phyloP scores from a whole-genome alignment of 108 stramenopile genomes.

The Fragilariopsis cylindrus region DNA sequence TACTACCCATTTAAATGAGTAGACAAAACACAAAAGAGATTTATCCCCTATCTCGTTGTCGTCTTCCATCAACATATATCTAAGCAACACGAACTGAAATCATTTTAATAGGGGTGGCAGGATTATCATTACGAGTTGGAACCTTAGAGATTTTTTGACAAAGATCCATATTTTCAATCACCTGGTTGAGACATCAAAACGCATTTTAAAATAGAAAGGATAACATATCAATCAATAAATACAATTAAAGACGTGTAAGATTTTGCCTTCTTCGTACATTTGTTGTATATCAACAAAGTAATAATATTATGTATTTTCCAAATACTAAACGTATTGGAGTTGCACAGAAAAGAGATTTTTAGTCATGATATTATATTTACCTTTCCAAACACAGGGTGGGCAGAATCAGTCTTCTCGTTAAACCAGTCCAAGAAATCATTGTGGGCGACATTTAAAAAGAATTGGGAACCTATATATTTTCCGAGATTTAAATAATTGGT shows the following conservation, averaged over 20 bases:
- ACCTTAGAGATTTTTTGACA: conserved; percentile 54
- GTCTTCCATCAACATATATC: not conserved
- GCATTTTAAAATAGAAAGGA: no score
- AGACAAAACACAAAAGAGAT: no score
- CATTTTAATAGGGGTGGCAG: conserved; percentile 60
- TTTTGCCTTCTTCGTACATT: not conserved
- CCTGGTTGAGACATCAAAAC: conserved; percentile 5
- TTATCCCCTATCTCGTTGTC: no score
- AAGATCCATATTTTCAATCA: conserved; percentile 48
- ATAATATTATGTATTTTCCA: no score
- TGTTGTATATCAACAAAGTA: no score
- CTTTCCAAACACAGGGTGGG: conserved; percentile 80
- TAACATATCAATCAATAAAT: no score
- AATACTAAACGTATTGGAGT: no score
- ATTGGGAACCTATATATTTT: conserved; percentile 36
- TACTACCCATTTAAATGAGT: no score
- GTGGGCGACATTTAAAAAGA: conserved; percentile 75
- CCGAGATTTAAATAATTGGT: no score
- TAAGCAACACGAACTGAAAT: conserved; percentile 57
- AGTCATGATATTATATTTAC: conserved; percentile 12
- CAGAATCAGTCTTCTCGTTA: conserved; percentile 48
- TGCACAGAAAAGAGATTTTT: no score
- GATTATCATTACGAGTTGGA: conserved; percentile 57
- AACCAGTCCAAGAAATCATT: conserved; percentile 79
- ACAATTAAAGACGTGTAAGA: not conserved